A percentile compares a stretch with the other conserved stretches of the same genome.
Conservation (phyloP, 345 rosid genomes). For the Murraya koenigii region DNA sequence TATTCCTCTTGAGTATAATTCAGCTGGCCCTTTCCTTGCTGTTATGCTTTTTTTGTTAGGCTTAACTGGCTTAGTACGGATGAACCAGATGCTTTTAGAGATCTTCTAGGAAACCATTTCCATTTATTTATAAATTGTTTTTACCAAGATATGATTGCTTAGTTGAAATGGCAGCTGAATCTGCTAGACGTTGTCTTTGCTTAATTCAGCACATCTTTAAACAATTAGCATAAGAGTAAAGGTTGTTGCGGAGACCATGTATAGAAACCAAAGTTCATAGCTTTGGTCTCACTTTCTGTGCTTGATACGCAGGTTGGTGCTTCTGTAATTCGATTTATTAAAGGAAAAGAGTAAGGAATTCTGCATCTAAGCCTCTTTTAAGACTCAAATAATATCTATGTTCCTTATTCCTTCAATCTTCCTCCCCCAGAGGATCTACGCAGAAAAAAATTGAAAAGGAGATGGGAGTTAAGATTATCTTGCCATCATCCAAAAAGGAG, state of each 20-base stretch:
- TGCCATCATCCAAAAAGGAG: conserved; percentile 64
- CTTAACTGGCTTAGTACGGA: not conserved
- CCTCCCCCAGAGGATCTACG: conserved; percentile 54
- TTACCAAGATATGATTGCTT: not conserved
- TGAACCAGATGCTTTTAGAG: not conserved
- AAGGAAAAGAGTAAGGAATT: conserved; percentile 70
- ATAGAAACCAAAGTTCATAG: not conserved
- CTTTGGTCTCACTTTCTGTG: conserved; percentile 6
- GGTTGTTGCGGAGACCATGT: not conserved
- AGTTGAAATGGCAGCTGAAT: not conserved
- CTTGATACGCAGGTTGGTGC: conserved; percentile 66
- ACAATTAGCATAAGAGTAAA: not conserved
- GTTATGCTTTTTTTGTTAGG: not conserved
- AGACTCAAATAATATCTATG: conserved; percentile 9
- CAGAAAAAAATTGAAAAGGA: conserved; percentile 72
- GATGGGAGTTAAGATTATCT: conserved; percentile 63
- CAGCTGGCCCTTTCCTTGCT: not conserved
- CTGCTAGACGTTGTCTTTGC: not conserved
- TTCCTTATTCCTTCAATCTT: conserved; percentile 17
- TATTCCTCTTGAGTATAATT: not conserved
- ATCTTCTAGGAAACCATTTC: not conserved
- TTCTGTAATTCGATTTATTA: conserved; percentile 67
- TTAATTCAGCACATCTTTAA: not conserved
- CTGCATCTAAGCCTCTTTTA: conserved; percentile 15
- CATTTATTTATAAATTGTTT: not conserved